Base-by-base conservation (phyloP, 106 monocot species). In the Platanthera zijinensis region DNA sequence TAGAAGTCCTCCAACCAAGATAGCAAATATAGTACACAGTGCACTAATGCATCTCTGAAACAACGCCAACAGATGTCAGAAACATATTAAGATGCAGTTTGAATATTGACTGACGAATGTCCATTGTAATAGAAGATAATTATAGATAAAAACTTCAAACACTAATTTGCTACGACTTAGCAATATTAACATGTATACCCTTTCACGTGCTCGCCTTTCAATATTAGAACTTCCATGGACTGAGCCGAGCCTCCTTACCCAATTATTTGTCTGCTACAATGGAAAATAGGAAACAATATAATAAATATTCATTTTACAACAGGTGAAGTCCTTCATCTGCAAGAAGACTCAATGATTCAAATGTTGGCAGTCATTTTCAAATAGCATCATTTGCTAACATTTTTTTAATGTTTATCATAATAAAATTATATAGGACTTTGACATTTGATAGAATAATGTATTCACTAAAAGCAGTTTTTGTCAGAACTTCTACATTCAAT, bases 231-330 rank as follows among this genome's bases (percentile, higher is more conserved):
- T 77, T 77, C 89, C 81, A 78, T 82, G 80, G 25, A 85, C 66
- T 82, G 87, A 80, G 75, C 90, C 82, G n/a, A 94, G 84, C 80
- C 97, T 94, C 97, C 94, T 94, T 52, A 99, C 80, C 88, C 91
- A 94, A 82, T 96, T 89, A 87, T 86, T 93, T 61, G 82, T 87
- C 96, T 96, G 89, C 74, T 83, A n/a, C 69, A 84, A 67, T 72
- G 79, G 80, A 82, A 75, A 82, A 45, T 57, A 17, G 64, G 83
- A 82, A 80, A 68, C 83, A 19, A 52, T 50, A 63, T 61, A 76
- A 73, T 12, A 74, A 76, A 66, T 72, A 6, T 76, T 52, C 62
- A 51, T 17, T 63, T 10, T 17, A 6, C 21, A 15, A 74, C 50
- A 72, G 68, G 72, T 80, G 19, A 80, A 81, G 49, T 50, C 54